Conservation (phyloP, 129 eudicot genomes). For the Kitagawia praeruptora region DNA sequence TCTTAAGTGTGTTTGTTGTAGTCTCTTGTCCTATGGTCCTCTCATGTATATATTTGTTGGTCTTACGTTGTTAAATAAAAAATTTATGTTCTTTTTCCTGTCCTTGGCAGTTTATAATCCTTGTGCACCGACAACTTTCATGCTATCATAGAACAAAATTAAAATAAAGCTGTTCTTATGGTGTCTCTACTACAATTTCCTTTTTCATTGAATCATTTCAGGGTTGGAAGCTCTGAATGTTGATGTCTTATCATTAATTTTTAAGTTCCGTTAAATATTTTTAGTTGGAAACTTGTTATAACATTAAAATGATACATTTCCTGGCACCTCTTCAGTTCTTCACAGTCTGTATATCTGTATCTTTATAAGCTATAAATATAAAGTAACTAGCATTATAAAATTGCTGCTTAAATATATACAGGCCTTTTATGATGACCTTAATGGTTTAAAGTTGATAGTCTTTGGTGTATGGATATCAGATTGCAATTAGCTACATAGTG, state of each 20-base stretch:
- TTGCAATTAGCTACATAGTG: background rate
- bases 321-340: background rate
- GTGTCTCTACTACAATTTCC: background rate
- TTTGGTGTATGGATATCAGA: background rate
- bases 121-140: background rate
- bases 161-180: background rate
- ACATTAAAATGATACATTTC: background rate
- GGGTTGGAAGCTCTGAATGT: background rate
- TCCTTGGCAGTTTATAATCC: background rate
- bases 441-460: background rate
- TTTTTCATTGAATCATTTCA: background rate
- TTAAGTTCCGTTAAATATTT: background rate
- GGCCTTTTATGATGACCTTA: background rate
- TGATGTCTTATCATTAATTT: background rate
- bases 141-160: background rate
- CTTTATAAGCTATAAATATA: background rate
- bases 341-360: background rate
- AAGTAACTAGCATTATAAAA: background rate
- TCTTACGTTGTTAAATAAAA: background rate
- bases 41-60: background rate
- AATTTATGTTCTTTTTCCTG: background rate
- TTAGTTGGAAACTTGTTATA: background rate
- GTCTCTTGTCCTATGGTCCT: background rate
- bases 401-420: background rate
- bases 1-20: background rate